Base-by-base conservation (phyloP, 768 basidiomycete genomes). In the Dentipellis fragilis region DNA sequence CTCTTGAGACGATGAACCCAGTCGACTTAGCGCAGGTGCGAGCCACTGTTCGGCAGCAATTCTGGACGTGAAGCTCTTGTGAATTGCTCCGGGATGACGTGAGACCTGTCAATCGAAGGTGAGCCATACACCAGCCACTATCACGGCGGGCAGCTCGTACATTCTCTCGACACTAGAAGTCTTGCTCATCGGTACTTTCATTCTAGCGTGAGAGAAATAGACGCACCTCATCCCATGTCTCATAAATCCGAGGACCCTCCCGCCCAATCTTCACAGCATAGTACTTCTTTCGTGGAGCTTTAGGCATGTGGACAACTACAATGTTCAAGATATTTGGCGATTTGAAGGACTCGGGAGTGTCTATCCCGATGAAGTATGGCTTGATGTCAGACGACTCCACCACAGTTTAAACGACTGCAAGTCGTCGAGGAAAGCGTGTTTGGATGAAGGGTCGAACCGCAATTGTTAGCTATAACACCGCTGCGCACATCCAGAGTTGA, bases 241-340 rank as follows among this genome's bases (percentile, higher is more conserved):
- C 62, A 40, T 72, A 72, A 42, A 71, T 59, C 11, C 62, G 63
- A 2, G 70, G 58, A 49, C 70, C 70, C 21, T 65, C 60, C 10
- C 71, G 64, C 29, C 70, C 70, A 51, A 66, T 64, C 39, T 65
- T 68, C 23, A 71, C 70, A 5, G 71, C 70, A 55, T 71, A 71
- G 54, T 68, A 72, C 19, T 63, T 64, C 29, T 29, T 29, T 6
- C 29, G 3, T 3, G 29, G 29, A 29, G 29, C 29, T 6, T 29
- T 29, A 29, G 29, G 29, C 29, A 29, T 29, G 29, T 29, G 29
- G 29, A 29, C 29, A 29, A 6, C 29, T 29, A 29, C 29, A 6
- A 29, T 29, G 6, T 29, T 6, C 29, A 29, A 29, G 29, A 29
- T 29, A 29, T 29, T 29, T 29, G 3, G 29, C 29, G 29, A 29